Evolutionary conservation across 2,329 filamentous ascomycete species (phyloP), one percentile per base, ranked within the genome.

Genomic region (Onygena corvina): DNA sequence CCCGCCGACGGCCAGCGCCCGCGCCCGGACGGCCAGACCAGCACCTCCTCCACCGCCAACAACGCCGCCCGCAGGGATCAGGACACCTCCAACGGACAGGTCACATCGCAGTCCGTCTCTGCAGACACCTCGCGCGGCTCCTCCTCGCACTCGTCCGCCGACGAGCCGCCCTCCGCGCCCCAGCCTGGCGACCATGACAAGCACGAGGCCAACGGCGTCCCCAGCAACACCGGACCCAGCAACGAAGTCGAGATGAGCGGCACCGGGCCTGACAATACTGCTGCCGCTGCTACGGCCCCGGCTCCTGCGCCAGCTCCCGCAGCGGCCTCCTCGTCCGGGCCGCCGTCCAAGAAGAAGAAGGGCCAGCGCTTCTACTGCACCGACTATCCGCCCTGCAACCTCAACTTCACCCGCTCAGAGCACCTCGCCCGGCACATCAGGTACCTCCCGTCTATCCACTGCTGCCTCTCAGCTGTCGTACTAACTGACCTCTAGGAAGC

Each of bases 311-410:
- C 77, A 45, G 82, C 70, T 31, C 80, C 76, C 57, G 73, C 61
- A 71, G 79, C 35, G 11, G 36, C 18, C n/a, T 11, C 18, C n/a
- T 11, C 36, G 9, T 18, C 18, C 8, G 44, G 72, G 74, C 78
- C 83, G 54, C 83, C 85, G 6, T 81, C 77, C 47, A 94, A 93
- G 70, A 96, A 95, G 76, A 95, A 94, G 71, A 94, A 94, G 67
- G 87, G 88, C 0, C 88, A 95, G 65, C 80, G 87, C 40, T 98
- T 98, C 67, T 95, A 90, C 67, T 98, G 92, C 69, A 93, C 84
- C 3, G 88, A 94, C 27, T 96, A 87, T 59, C 90, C 90, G 21
- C 89, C 89, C 3, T 98, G 92, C 67, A 89, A 83, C 60, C 67
- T 98, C 51, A 95, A 88, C 66, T 98, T 98, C 63, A 96, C 92